Conservation (phyloP, 2,329 filamentous ascomycete genomes). For the Monosporascus sp. region DNA sequence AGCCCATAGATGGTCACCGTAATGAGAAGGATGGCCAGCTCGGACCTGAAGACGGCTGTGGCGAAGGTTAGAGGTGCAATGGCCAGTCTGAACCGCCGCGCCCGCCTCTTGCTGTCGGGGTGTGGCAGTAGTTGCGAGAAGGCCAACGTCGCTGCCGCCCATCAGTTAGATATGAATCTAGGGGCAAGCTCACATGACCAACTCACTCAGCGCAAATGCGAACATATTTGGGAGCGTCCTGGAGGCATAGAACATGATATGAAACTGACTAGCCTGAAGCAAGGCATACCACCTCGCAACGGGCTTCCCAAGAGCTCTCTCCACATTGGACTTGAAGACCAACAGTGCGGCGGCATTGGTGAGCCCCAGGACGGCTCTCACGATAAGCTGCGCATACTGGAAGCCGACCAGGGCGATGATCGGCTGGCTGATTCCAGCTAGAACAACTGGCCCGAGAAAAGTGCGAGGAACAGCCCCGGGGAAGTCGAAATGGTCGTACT, state of each 20-base stretch:
- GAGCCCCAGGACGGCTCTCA: constrained; percentile 71
- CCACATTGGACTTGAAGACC: constrained; percentile 58
- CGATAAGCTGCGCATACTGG: constrained; percentile 53
- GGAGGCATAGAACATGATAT: constrained; percentile 87
- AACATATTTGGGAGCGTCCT: constrained; percentile 95
- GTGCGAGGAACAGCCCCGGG: constrained; percentile 88
- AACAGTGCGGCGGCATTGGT: constrained; percentile 67
- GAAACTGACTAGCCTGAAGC: constrained; percentile 81
- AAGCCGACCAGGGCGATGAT: constrained; percentile 53
- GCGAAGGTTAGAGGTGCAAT: constrained; percentile 74
- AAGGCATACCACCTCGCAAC: constrained; percentile 74
- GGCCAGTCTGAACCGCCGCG: constrained; percentile 53
- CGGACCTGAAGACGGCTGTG: constrained; percentile 81
- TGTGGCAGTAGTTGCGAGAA: constrained; percentile 41
- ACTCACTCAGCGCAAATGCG: constrained; percentile 77
- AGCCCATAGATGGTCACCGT: constrained; percentile 63
- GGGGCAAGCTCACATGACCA: too few relatives aligned
- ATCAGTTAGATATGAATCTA: too few relatives aligned
- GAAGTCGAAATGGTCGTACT: constrained; percentile 88
- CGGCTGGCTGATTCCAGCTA: constrained; percentile 69
- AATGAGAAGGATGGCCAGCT: constrained; percentile 75
- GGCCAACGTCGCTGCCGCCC: constrained; percentile 57
- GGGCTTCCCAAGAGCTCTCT: constrained; percentile 59
- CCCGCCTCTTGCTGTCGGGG: constrained; percentile 21
- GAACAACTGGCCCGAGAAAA: constrained; percentile 73